These are phyloP conservation scores for Dactylellina drechsleri DNA, from an alignment of 2,329 filamentous ascomycete species.

Conservation along the genomic window DNA sequence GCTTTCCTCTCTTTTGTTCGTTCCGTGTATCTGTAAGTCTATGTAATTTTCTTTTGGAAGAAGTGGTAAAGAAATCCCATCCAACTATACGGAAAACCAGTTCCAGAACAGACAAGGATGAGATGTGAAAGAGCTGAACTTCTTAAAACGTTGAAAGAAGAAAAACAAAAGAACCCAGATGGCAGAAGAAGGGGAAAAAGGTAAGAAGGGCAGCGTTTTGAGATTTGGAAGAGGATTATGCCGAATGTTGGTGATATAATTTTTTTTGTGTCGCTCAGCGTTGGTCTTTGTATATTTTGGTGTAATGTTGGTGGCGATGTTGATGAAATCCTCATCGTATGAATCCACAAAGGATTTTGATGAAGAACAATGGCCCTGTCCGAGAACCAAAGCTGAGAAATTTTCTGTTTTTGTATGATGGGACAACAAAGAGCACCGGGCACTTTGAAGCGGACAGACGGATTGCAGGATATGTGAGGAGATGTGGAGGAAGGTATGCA, in stretches of 20 bases:
- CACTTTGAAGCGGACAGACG: conserved; percentile 54
- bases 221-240: conserved; percentile 12
- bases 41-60: conserved; percentile 28
- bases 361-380: conserved; percentile 40
- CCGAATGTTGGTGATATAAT: conserved; percentile 33
- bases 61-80: conserved; percentile 45
- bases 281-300: conserved; percentile 41
- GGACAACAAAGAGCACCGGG: conserved; percentile 53
- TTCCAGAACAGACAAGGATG: conserved; percentile 24
- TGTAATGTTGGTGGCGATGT: conserved; percentile 38
- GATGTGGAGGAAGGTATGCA: conserved; percentile 30
- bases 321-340: conserved; percentile 21
- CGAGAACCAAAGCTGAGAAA: conserved; percentile 44
- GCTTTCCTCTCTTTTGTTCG: conserved; percentile 10
- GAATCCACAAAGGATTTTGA: conserved; percentile 9
- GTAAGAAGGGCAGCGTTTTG: conserved; percentile 23
- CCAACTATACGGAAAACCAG: conserved; percentile 42
- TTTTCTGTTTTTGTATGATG: conserved; percentile 35
- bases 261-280: conserved; percentile 54
- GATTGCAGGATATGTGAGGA: conserved; percentile 27
- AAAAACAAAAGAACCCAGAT: conserved; percentile 21
- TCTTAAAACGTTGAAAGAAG: conserved; percentile 41
- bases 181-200: conserved; percentile 12
- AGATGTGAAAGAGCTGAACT: conserved; percentile 16
- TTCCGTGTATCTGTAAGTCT: conserved; percentile 2